Evolutionary conservation across 176 grass and related monocot genomes (phyloP).

Genomic region (Juncus effusus): DNA sequence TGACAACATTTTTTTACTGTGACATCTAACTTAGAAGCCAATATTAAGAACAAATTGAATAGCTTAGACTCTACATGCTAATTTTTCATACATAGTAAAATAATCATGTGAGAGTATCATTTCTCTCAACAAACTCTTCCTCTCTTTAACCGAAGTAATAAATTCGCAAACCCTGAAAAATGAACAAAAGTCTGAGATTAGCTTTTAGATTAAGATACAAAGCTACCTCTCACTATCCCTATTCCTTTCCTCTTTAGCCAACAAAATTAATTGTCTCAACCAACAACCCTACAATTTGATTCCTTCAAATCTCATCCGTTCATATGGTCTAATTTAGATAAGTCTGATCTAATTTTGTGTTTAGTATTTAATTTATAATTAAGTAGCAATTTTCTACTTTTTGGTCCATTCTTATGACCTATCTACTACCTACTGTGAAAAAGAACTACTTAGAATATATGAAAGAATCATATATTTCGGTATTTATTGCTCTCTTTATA

Average conservation of each 20-base stretch:
- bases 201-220: conserved; percentile 16
- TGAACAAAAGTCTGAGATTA: not conserved
- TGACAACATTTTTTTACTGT: too few relatives aligned
- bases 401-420: not conserved
- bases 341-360: too few relatives aligned
- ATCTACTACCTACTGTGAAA: conserved; percentile 14
- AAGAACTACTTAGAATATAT: not conserved
- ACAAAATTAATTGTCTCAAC: not conserved
- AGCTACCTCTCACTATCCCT: conserved; percentile 4
- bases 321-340: not conserved
- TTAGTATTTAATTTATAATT: too few relatives aligned
- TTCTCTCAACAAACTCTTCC: too few relatives aligned
- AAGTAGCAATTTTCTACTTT: too few relatives aligned
- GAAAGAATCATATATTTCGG: not conserved
- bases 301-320: not conserved
- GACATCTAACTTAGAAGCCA: too few relatives aligned
- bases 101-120: too few relatives aligned
- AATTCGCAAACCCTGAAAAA: conserved; percentile 1
- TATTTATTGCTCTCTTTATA: not conserved
- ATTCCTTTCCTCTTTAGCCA: not conserved
- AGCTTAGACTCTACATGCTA: too few relatives aligned
- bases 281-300: not conserved
- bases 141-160: conserved; percentile 1
- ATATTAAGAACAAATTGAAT: too few relatives aligned
- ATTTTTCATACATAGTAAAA: too few relatives aligned